phyloP scores from a whole-genome alignment of 352 stramenopile genomes.

The Globisporangium middletonii region DNA sequence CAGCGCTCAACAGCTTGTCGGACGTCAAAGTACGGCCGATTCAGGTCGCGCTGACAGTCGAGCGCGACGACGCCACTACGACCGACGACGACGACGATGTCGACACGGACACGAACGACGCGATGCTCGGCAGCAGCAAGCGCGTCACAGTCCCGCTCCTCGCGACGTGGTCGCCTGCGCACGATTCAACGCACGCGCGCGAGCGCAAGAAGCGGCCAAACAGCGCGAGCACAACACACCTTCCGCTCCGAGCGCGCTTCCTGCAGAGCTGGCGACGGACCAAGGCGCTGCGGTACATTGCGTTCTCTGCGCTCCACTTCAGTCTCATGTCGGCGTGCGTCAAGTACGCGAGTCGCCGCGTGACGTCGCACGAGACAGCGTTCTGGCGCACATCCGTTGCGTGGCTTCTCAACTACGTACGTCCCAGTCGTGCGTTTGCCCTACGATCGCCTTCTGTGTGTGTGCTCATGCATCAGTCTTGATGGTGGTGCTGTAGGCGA shows the following conservation, averaged over 20 bases:
- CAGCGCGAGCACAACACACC: not conserved
- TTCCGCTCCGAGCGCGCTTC: not conserved
- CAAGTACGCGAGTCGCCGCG: constrained; percentile 44
- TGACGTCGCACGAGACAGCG: constrained; percentile 53
- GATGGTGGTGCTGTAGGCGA: constrained; percentile 13
- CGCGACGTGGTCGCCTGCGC: too few relatives aligned
- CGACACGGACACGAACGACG: too few relatives aligned
- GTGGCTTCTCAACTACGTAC: constrained; percentile 43
- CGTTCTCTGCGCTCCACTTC: constrained; percentile 49
- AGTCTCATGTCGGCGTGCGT: constrained; percentile 60
- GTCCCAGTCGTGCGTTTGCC: not conserved
- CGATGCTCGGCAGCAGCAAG: too few relatives aligned
- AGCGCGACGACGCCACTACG: too few relatives aligned
- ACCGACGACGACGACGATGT: too few relatives aligned
- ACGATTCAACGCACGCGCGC: too few relatives aligned
- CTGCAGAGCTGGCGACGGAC: constrained; percentile 13
- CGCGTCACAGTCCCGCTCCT: too few relatives aligned
- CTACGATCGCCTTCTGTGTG: too few relatives aligned
- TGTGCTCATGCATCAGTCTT: too few relatives aligned
- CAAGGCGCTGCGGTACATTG: constrained; percentile 37
- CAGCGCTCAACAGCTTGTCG: too few relatives aligned
- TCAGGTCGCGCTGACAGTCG: too few relatives aligned
- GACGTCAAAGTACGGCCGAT: too few relatives aligned
- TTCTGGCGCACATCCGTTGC: constrained; percentile 57
- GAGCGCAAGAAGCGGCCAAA: not conserved